Percentiles rank a stretch among this genome's conserved stretches.
Evolutionary conservation across 192 early-diverging fungal species (phyloP).

Genomic region (Entrophospora sp.): DNA sequence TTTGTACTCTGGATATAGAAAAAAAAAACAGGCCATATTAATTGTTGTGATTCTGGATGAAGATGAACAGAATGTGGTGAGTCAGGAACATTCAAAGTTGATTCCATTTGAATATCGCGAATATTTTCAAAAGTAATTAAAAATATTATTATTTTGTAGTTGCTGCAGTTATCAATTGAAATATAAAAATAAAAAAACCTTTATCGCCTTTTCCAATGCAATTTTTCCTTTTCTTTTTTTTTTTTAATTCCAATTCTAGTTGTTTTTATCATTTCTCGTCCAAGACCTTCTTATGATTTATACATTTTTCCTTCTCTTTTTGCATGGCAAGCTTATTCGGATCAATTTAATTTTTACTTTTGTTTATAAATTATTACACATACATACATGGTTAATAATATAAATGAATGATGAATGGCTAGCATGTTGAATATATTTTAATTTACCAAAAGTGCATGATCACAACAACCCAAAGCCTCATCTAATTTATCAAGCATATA

Average conservation of each 20-base stretch:
- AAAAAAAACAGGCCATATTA: slow-evolving; percentile 83
- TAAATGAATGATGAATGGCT: too few species aligned
- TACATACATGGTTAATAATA: too few species aligned
- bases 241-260: slow-evolving; percentile 34
- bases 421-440: slow-evolving; percentile 42
- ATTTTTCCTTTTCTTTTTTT: slow-evolving; percentile 42
- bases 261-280: slow-evolving; percentile 40
- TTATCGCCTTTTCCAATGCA: slow-evolving; percentile 40
- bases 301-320: slow-evolving; percentile 23
- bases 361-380: too few species aligned
- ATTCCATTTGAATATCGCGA: slow-evolving; percentile 37
- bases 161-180: too few species aligned
- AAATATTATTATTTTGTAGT: too few species aligned
- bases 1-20: slow-evolving; percentile 90
- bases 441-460: slow-evolving; percentile 60
- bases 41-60: slow-evolving; percentile 36
- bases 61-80: slow-evolving; percentile 50
- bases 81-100: slow-evolving; percentile 26
- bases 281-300: slow-evolving; percentile 32
- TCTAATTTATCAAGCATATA: slow-evolving; percentile 66
- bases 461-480: slow-evolving; percentile 83
- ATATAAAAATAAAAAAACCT: slow-evolving; percentile 32
- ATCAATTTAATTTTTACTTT: slow-evolving; percentile 11
- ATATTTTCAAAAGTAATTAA: too few species aligned
- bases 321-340: slow-evolving; percentile 24